phyloP scores from a whole-genome alignment of 129 eudicot genomes.

The Lactuca sativa region DNA sequence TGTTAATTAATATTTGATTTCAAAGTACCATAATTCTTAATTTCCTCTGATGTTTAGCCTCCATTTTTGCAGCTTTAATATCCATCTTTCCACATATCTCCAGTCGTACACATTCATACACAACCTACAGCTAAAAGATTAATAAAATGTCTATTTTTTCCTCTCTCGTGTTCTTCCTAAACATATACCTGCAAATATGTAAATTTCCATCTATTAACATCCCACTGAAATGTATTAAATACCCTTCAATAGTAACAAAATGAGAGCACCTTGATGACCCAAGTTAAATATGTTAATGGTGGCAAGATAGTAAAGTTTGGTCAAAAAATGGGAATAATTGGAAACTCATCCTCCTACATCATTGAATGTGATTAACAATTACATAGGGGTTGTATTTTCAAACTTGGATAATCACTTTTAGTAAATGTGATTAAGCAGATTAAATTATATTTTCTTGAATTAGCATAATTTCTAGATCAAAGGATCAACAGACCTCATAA shows the following conservation, averaged over 20 bases:
- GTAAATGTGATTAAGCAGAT: constrained; percentile 11
- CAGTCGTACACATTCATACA: no score
- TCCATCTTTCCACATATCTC: no score
- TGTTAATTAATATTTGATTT: no score
- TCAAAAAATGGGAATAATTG: not conserved
- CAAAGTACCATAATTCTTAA: no score
- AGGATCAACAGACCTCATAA: constrained; percentile 64
- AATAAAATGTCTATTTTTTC: constrained; percentile 69
- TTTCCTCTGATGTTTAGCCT: no score
- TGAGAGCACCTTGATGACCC: not conserved
- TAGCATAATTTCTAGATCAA: not conserved
- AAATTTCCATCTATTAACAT: constrained; percentile 13
- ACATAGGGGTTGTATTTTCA: constrained; percentile 69
- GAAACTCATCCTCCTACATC: constrained; percentile 70
- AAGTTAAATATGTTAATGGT: not conserved
- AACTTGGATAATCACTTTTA: constrained; percentile 43
- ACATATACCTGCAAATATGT: constrained; percentile 63
- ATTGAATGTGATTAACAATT: constrained; percentile 79
- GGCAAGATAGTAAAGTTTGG: no score
- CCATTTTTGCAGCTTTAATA: no score
- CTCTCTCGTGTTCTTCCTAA: constrained; percentile 83
- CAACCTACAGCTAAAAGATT: no score
- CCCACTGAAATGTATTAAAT: constrained; percentile 1
- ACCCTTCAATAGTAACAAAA: constrained; percentile 11
- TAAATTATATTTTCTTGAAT: not conserved